These are phyloP conservation scores for Papiliotrema fonsecae DNA, from an alignment of 1,284 basidiomycete species.

Conservation along the genomic window DNA sequence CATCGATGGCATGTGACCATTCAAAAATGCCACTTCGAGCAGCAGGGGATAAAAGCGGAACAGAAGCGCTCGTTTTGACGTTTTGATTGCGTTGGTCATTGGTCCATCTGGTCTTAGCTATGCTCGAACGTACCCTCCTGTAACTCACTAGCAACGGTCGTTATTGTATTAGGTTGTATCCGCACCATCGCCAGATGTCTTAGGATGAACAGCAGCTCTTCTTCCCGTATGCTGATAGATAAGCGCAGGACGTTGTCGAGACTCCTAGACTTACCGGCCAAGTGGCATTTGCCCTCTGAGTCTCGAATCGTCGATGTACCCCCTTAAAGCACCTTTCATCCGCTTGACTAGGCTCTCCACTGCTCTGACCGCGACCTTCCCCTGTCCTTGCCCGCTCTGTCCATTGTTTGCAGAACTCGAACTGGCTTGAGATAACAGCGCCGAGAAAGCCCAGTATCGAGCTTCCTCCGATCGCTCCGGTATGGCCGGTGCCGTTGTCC, in stretches of 20 bases:
- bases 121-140: background rate
- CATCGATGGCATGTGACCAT: conserved; percentile 61
- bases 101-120: conserved; percentile 49
- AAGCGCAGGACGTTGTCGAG: background rate
- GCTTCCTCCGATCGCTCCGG: conserved; percentile 72
- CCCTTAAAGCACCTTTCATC: conserved; percentile 61
- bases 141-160: background rate
- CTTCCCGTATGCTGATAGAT: conserved; percentile 69
- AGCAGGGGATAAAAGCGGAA: conserved; percentile 77
- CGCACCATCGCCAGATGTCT: conserved; percentile 65
- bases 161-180: conserved; percentile 54
- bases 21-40: conserved; percentile 68
- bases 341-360: conserved; percentile 69
- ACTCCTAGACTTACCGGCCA: conserved; percentile 57
- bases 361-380: conserved; percentile 38
- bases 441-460: conserved; percentile 89
- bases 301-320: conserved; percentile 75
- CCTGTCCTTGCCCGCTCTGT: background rate
- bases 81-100: conserved; percentile 53
- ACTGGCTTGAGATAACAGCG: conserved; percentile 58
- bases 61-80: conserved; percentile 70
- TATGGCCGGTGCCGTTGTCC: conserved; percentile 34
- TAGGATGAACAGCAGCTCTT: conserved; percentile 81
- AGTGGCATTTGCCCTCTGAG: conserved; percentile 79
- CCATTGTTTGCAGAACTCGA: background rate